Evolutionary conservation across 192 early-diverging fungal genomes (phyloP).

Genomic region (Borealophlyctis nickersoniae): DNA sequence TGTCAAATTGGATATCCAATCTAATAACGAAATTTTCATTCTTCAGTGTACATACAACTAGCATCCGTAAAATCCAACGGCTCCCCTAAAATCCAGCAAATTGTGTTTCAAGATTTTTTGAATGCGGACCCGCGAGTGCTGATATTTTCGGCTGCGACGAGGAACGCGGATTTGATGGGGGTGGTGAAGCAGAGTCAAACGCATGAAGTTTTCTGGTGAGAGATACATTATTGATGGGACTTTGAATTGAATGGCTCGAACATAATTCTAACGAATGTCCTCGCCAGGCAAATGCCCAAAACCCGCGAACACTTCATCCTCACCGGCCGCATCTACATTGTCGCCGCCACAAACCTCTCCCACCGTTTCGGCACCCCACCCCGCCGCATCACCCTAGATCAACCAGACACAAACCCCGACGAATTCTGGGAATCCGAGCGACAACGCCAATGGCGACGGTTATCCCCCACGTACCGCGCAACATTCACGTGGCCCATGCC

Average conservation of each 20-base stretch:
- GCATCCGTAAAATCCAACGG: conserved; percentile 31
- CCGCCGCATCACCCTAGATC: conserved; percentile 15
- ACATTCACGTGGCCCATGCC: conserved; percentile 67
- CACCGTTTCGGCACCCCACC: conserved; percentile 49
- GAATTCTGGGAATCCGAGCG: conserved; percentile 72
- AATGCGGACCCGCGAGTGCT: conserved; percentile 58
- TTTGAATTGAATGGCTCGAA: conserved; percentile 3
- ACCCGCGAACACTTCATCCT: conserved; percentile 66
- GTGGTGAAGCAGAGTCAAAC: conserved; percentile 64
- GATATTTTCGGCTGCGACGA: conserved; percentile 62
- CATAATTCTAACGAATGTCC: no score
- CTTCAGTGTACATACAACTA: conserved; percentile 30
- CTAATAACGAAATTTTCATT: neutral
- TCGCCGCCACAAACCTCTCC: conserved; percentile 63
- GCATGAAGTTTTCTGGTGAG: conserved; percentile 66
- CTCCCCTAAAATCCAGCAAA: conserved; percentile 45
- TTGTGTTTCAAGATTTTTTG: conserved; percentile 68
- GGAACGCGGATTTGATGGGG: conserved; percentile 66
- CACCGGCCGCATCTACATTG: conserved; percentile 68
- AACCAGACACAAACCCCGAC: conserved; percentile 27
- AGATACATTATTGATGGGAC: conserved; percentile 6
- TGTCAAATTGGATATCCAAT: no score
- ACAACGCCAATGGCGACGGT: conserved; percentile 50
- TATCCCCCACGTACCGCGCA: conserved; percentile 58
- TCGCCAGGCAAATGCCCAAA: conserved; percentile 66